Evolutionary conservation across 2,329 filamentous ascomycete genomes (phyloP).

Genomic region (Phaeosphaeria sp.): DNA sequence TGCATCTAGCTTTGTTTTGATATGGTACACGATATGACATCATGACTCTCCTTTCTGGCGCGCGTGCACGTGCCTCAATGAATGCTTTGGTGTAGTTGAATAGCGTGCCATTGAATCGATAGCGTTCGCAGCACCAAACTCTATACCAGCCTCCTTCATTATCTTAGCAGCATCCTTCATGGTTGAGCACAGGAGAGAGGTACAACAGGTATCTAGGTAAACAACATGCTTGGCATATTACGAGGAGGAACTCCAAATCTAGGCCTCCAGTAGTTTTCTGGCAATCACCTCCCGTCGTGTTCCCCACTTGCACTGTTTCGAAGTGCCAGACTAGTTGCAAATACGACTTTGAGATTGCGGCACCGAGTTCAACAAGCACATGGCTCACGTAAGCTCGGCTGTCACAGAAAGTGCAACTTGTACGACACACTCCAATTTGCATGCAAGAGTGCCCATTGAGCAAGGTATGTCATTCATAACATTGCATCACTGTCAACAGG

Average conservation of each 20-base stretch:
- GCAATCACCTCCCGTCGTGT: too few relatives aligned
- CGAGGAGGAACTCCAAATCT: too few relatives aligned
- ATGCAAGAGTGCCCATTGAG: neutral
- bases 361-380: too few relatives aligned
- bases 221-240: too few relatives aligned
- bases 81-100: neutral
- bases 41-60: conserved; percentile 18
- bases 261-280: too few relatives aligned
- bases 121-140: neutral
- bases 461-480: neutral
- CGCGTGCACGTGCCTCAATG: conserved; percentile 7
- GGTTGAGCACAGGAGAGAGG: neutral
- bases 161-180: neutral
- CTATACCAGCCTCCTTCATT: conserved; percentile 3
- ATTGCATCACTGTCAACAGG: too few relatives aligned
- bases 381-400: neutral
- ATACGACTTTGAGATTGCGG: too few relatives aligned
- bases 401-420: neutral
- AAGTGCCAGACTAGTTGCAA: too few relatives aligned
- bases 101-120: neutral
- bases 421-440: neutral
- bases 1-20: conserved; percentile 23
- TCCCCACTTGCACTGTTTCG: too few relatives aligned
- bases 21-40: conserved; percentile 23
- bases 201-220: neutral